Percentiles rank a stretch among this genome's conserved stretches.
These are phyloP conservation scores for Rhinocladiella mackenziei DNA, from an alignment of 2,329 filamentous ascomycete genomes.

Conservation along the genomic window DNA sequence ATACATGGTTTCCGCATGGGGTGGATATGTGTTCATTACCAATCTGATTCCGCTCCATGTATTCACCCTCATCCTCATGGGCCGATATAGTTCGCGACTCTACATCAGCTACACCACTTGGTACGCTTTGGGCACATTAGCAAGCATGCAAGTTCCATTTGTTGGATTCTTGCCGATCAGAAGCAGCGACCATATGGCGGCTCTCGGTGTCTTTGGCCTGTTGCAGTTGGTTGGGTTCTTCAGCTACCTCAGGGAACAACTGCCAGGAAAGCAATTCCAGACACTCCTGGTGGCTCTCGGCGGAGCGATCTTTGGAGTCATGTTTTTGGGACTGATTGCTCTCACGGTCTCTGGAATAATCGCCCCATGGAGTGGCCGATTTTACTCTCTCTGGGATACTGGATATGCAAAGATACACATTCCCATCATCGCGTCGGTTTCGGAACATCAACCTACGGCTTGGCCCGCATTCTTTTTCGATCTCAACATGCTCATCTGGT, in stretches of 20 bases:
- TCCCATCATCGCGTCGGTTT: slow-evolving; percentile 98
- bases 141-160: slow-evolving; percentile 99
- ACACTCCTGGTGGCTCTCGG: slow-evolving; percentile 76
- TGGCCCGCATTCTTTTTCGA: slow-evolving; percentile 99
- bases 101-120: slow-evolving; percentile 98
- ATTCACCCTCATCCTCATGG: slow-evolving; percentile 94
- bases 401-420: slow-evolving; percentile 99
- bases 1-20: slow-evolving; percentile 99
- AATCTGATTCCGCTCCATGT: slow-evolving; percentile 92
- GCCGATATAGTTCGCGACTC: slow-evolving; percentile 84
- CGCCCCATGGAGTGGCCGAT: slow-evolving; percentile 95
- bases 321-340: slow-evolving; percentile 71
- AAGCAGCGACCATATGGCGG: slow-evolving; percentile 98
- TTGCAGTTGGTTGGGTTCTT: slow-evolving; percentile 90
- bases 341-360: slow-evolving; percentile 84
- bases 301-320: slow-evolving; percentile 67
- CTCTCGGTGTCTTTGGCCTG: slow-evolving; percentile 90
- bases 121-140: slow-evolving; percentile 93
- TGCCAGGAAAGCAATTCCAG: slow-evolving; percentile 91
- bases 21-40: slow-evolving; percentile 99
- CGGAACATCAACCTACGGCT: slow-evolving; percentile 96
- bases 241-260: slow-evolving; percentile 80
- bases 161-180: slow-evolving; percentile 95
- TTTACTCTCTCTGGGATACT: slow-evolving; percentile 99
- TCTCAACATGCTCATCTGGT: slow-evolving; percentile 95